phyloP scores from a whole-genome alignment of 2,329 filamentous ascomycete species.

The Arthrobotrys conoides region DNA sequence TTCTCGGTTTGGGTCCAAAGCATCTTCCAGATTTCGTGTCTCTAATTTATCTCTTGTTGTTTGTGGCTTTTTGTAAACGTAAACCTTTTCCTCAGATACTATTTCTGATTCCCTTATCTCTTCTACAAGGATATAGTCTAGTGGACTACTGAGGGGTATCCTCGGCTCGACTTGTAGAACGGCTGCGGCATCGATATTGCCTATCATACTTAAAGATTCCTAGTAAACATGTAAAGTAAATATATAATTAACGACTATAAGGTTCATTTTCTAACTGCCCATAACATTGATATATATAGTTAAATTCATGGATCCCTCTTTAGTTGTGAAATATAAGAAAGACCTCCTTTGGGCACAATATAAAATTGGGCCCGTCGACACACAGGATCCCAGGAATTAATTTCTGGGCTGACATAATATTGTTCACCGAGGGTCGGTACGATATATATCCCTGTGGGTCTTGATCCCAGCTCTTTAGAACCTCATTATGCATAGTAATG shows the following conservation, averaged over 20 bases:
- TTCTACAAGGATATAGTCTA: conserved; percentile 2
- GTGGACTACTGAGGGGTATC: neutral
- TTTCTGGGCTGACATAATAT: conserved; percentile 19
- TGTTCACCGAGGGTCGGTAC: neutral
- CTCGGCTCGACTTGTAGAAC: neutral
- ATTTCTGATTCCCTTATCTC: neutral
- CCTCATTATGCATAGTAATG: neutral
- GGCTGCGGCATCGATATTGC: neutral
- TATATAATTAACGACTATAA: too few relatives aligned
- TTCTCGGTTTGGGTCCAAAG: neutral
- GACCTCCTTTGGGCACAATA: neutral
- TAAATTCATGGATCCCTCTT: too few relatives aligned
- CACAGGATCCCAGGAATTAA: neutral
- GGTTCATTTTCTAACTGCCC: too few relatives aligned
- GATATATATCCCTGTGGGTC: neutral
- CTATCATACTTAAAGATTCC: neutral
- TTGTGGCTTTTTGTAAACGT: conserved; percentile 14
- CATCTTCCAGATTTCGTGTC: neutral
- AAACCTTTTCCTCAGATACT: neutral
- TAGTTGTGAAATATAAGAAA: too few relatives aligned
- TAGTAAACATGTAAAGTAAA: too few relatives aligned
- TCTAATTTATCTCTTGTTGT: neutral
- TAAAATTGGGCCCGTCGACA: neutral
- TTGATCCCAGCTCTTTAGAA: neutral
- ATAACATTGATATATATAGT: too few relatives aligned